Percentiles rank a stretch among this genome's conserved stretches.
These are phyloP conservation scores for Colletotrichum musicola DNA, from an alignment of 2,329 filamentous ascomycete species.

Conservation along the genomic window DNA sequence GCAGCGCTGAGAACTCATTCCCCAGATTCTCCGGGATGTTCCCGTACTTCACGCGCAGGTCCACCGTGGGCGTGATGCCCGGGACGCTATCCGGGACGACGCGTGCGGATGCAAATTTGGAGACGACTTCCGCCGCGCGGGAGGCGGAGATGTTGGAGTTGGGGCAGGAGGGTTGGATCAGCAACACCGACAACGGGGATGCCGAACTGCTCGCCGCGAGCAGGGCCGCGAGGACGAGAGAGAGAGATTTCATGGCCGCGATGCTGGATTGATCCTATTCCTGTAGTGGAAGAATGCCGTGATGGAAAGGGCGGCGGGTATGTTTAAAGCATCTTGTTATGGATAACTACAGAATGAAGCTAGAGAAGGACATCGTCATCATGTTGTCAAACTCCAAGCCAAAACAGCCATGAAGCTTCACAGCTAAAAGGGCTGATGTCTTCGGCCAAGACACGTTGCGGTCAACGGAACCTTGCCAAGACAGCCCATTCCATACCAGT, in stretches of 20 bases:
- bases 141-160: background rate
- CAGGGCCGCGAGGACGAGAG: background rate
- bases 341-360: no score
- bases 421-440: background rate
- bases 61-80: background rate
- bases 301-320: no score
- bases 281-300: no score
- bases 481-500: background rate
- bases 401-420: no score
- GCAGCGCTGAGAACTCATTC: background rate
- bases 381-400: background rate
- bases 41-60: background rate
- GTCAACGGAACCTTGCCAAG: background rate
- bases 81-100: background rate
- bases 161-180: background rate
- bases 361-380: background rate
- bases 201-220: background rate
- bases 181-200: background rate
- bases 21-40: conserved; percentile 20
- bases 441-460: background rate
- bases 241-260: background rate
- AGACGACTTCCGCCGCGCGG: background rate
- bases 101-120: background rate
- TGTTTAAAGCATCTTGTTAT: no score
- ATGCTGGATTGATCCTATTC: no score